Base-by-base conservation (phyloP, 1,139 yeast genomes). In the Zygosaccharomyces pseudobailii region DNA sequence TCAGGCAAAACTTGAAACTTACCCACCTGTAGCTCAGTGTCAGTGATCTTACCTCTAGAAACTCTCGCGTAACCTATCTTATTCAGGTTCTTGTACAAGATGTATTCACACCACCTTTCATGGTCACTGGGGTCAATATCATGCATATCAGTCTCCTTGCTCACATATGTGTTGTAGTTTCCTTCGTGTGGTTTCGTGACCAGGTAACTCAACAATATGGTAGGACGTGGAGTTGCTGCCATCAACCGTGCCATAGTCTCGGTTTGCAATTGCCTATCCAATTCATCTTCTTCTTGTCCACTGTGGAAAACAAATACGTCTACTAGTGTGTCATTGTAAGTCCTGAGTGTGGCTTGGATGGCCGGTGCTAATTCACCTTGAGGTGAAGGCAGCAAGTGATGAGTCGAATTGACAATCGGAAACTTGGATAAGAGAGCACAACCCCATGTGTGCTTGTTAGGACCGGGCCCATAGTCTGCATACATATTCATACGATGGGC, bases 41-140 rank as follows among this genome's bases (percentile, higher is more conserved):
- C 98, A 1, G 98, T 92, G 56, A 92, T 90, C 2, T 96, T 84
- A 6, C 95, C 87, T 63, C 98, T 79, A 40, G 95, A 84, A 36
- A 92, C 85, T 66, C 98, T 81, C 2, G 97, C 97, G 65, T 92
- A 92, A 1, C 95, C 97, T 2, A 87, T 81, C 67, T 96, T 85
- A 66, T 81, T 84, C 68, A 92, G 72, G 51, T 85, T 84, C 66
- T 92, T 86, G 76, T 85, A 92, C 56, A 92, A 71, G 53, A 92
- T 89, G 69, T 92, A 92, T 70, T 92, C 95, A 71, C 98, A 92
- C 98, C 98, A 92, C 71, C 98, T 80, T 65, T 92, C 98, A 85
- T 94, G 87, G 66, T 92, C 98, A 8, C 85, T 74, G 44, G 90
- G 84, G 65, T 92, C 98, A 56, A 92, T 89, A 66, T 92, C 98